These are phyloP conservation scores for Lachancea meyersii DNA, from an alignment of 805 yeast genomes.

Conservation along the genomic window DNA sequence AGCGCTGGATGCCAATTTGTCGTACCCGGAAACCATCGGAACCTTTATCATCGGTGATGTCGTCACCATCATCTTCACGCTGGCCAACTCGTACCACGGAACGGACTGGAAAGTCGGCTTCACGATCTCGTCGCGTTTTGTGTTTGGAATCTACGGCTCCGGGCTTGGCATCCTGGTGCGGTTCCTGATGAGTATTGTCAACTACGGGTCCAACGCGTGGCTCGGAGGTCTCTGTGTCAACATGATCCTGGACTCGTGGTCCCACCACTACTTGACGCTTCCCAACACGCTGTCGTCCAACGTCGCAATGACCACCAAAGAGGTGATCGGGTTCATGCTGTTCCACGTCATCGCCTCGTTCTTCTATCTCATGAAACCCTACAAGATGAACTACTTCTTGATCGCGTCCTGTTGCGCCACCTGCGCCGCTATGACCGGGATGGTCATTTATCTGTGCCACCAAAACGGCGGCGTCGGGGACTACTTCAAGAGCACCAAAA, in stretches of 20 bases:
- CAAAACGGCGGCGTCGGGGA: slow-evolving; percentile 35
- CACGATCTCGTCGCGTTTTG: slow-evolving; percentile 41
- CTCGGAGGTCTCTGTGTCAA: slow-evolving; percentile 39
- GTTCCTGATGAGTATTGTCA: slow-evolving; percentile 37
- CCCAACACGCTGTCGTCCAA: slow-evolving; percentile 34
- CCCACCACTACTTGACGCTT: slow-evolving; percentile 33
- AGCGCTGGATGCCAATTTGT: slow-evolving; percentile 39
- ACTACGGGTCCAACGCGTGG: slow-evolving; percentile 40
- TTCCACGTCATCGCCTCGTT: slow-evolving; percentile 39
- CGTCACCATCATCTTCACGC: slow-evolving; percentile 38
- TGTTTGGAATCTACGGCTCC: slow-evolving; percentile 43
- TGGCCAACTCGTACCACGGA: slow-evolving; percentile 45
- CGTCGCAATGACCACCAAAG: slow-evolving; percentile 37
- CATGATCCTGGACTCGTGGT: slow-evolving; percentile 35
- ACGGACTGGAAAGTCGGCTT: slow-evolving; percentile 45
- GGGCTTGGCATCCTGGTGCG: slow-evolving; percentile 36
- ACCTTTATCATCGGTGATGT: slow-evolving; percentile 43
- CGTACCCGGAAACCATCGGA: slow-evolving; percentile 42
- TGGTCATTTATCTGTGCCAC: slow-evolving; percentile 33
- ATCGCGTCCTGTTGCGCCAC: slow-evolving; percentile 35
- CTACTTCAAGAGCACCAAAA: slow-evolving; percentile 25
- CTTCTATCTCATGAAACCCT: slow-evolving; percentile 39
- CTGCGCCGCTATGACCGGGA: slow-evolving; percentile 38
- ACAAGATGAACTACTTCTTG: slow-evolving; percentile 35
- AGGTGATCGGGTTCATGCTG: slow-evolving; percentile 37